Evolutionary conservation across 2,329 filamentous ascomycete species (phyloP).

Genomic region (Xylariaceae sp.): DNA sequence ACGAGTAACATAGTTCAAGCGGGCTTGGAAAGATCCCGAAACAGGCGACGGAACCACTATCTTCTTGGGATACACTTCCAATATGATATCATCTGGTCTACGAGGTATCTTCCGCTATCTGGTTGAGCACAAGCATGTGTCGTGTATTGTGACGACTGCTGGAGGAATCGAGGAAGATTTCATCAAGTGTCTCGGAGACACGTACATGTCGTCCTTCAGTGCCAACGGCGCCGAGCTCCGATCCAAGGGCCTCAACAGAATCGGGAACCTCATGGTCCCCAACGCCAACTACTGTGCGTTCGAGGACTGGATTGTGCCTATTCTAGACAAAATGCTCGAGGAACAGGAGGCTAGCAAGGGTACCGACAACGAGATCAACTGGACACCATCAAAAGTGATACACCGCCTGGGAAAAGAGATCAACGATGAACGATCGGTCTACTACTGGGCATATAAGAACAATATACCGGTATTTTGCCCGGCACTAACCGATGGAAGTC

Average conservation of each 20-base stretch:
- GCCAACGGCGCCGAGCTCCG: conserved; percentile 73
- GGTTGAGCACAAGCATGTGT: conserved; percentile 87
- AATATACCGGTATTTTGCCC: conserved; percentile 96
- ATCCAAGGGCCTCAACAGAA: conserved; percentile 83
- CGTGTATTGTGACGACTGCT: conserved; percentile 89
- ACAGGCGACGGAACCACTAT: conserved; percentile 79
- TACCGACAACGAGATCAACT: conserved; percentile 63
- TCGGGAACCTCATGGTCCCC: conserved; percentile 91
- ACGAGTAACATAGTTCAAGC: conserved; percentile 39
- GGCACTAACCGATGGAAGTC: conserved; percentile 86
- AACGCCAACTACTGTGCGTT: conserved; percentile 98
- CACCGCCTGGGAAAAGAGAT: conserved; percentile 88
- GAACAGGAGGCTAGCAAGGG: conserved; percentile 81
- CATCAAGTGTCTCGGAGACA: conserved; percentile 94
- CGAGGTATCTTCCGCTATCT: conserved; percentile 88
- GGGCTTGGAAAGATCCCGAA: conserved; percentile 75
- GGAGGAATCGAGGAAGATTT: conserved; percentile 96
- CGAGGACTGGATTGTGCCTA: conserved; percentile 95
- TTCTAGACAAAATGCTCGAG: conserved; percentile 87
- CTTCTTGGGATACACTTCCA: conserved; percentile 95
- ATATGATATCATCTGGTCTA: conserved; percentile 92
- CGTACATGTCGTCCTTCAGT: conserved; percentile 84
- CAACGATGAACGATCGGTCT: conserved; percentile 83
- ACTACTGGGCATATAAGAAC: conserved; percentile 98
- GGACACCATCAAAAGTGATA: conserved; percentile 93